These are phyloP conservation scores for Toxicodendron radicans DNA, from an alignment of 345 rosid genomes.

Conservation along the genomic window DNA sequence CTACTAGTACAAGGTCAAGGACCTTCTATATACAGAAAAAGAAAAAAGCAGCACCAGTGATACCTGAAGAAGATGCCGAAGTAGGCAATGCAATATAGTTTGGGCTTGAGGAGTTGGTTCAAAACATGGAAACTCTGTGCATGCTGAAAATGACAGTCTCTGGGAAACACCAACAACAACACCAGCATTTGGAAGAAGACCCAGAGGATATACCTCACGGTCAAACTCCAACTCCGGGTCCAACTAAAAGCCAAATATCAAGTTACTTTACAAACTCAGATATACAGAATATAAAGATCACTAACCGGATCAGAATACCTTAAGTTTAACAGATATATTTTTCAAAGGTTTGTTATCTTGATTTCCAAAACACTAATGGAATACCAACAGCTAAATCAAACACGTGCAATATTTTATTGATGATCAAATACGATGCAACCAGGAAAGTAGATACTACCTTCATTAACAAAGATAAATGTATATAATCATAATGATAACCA, in stretches of 20 bases:
- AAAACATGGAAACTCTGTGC: constrained; percentile 97
- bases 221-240: constrained; percentile 99
- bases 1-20: neutral
- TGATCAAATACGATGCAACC: neutral
- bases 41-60: neutral
- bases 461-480: constrained; percentile 7
- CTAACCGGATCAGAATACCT: constrained; percentile 16
- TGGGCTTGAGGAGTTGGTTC: constrained; percentile 99
- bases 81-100: constrained; percentile 93
- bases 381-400: constrained; percentile 12
- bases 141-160: constrained; percentile 94
- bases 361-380: neutral
- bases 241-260: constrained; percentile 52
- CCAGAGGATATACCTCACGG: constrained; percentile 93
- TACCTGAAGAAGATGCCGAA: constrained; percentile 99
- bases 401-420: too few relatives aligned
- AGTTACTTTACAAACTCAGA: constrained; percentile 17
- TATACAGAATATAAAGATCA: neutral
- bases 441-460: neutral
- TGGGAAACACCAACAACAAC: constrained; percentile 96
- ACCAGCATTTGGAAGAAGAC: constrained; percentile 96
- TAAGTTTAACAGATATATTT: neutral
- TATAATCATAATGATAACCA: neutral
- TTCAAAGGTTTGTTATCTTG: neutral
- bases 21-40: constrained; percentile 15